phyloP scores from a whole-genome alignment of 106 monocot species.

The Acorus calamus region DNA sequence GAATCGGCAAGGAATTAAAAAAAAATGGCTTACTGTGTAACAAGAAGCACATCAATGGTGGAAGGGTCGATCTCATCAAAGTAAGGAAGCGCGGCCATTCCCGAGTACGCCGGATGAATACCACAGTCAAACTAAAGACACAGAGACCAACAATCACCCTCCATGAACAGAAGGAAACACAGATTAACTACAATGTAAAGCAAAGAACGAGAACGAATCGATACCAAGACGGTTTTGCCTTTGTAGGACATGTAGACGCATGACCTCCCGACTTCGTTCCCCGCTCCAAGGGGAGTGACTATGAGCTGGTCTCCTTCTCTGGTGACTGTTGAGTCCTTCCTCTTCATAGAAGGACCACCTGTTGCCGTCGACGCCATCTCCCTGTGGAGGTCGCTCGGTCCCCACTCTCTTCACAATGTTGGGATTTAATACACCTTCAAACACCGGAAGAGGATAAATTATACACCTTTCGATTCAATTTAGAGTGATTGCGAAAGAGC shows the following conservation, averaged over 20 bases:
- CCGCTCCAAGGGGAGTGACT: constrained; percentile 82
- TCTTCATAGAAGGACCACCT: constrained; percentile 21
- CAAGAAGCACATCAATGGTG: constrained; percentile 82
- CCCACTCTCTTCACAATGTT: no score
- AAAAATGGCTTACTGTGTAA: constrained; percentile 69
- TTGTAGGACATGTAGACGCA: constrained; percentile 89
- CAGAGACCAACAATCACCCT: neutral
- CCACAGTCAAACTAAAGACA: constrained; percentile 80
- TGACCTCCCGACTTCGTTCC: constrained; percentile 92
- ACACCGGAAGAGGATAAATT: no score
- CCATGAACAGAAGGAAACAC: neutral
- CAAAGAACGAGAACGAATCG: neutral
- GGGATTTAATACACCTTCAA: no score
- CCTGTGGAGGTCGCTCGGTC: no score
- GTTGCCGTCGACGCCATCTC: constrained; percentile 37
- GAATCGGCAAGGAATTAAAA: neutral
- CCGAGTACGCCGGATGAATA: constrained; percentile 88
- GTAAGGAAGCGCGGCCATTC: constrained; percentile 89
- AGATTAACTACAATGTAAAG: neutral
- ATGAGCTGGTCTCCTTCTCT: constrained; percentile 77
- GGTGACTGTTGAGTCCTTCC: constrained; percentile 34
- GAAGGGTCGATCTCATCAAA: constrained; percentile 98
- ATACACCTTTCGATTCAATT: no score
- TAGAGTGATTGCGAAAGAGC: no score
- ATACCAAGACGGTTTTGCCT: constrained; percentile 76